Evolutionary conservation across 352 stramenopile genomes (phyloP).

Genomic region (Globisporangium paroecandrum): DNA sequence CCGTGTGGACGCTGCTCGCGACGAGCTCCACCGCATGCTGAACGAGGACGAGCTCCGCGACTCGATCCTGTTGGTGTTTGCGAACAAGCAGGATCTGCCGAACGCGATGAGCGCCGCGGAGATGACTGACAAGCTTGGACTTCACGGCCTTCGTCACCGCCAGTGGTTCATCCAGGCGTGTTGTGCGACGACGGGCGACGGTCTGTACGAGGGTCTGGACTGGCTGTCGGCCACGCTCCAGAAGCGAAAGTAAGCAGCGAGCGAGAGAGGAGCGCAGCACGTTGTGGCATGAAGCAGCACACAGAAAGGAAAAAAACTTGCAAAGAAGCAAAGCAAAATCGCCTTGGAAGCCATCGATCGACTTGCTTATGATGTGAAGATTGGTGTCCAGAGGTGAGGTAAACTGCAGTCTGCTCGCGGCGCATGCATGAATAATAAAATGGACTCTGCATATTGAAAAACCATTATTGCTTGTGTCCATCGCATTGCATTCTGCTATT

Average conservation of each 20-base stretch:
- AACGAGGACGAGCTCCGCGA: constrained; percentile 98
- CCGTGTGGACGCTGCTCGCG: constrained; percentile 95
- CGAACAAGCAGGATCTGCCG: constrained; percentile 99
- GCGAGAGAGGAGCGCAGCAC: background rate
- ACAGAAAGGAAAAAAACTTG: background rate
- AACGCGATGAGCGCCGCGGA: constrained; percentile 97
- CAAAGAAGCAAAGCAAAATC: background rate
- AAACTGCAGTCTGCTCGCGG: background rate
- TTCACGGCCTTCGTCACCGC: constrained; percentile 95
- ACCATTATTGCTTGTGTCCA: no score
- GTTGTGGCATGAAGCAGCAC: background rate
- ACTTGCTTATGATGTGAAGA: background rate
- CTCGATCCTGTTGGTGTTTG: constrained; percentile 97
- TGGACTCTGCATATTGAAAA: constrained; percentile 1
- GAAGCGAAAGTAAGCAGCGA: constrained; percentile 66
- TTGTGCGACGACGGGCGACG: constrained; percentile 98
- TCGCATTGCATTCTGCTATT: background rate
- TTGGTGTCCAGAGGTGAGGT: background rate
- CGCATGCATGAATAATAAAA: constrained; percentile 9
- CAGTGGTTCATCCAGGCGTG: constrained; percentile 99
- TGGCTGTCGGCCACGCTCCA: constrained; percentile 92
- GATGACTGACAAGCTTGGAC: constrained; percentile 98
- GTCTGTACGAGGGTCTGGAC: constrained; percentile 99
- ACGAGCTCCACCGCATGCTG: constrained; percentile 98
- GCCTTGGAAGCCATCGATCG: background rate